Conservation (phyloP, 148 eudicot species). For the Chenopodium berlandieri region DNA sequence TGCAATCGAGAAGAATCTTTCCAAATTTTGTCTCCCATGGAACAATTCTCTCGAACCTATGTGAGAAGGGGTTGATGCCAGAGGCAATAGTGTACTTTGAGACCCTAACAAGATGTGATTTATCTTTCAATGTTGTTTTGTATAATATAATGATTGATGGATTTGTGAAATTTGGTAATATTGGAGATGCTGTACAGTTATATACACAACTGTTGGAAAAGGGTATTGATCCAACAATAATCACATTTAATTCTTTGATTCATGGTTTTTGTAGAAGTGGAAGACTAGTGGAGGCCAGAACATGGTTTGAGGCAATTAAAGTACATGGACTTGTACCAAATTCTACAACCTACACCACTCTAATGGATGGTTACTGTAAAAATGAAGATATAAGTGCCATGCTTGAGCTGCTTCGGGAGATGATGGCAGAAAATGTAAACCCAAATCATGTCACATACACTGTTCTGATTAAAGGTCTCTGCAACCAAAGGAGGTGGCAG, state of each 20-base stretch:
- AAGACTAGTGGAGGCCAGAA: slow-evolving; percentile 48
- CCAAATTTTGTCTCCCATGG: slow-evolving; percentile 47
- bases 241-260: slow-evolving; percentile 79
- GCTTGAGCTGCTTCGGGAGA: slow-evolving; percentile 51
- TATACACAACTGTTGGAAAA: slow-evolving; percentile 46
- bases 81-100: slow-evolving; percentile 67
- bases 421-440: slow-evolving; percentile 44
- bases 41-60: slow-evolving; percentile 52
- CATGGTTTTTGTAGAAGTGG: slow-evolving; percentile 64
- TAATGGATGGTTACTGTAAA: slow-evolving; percentile 65
- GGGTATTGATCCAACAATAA: slow-evolving; percentile 59
- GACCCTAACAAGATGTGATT: slow-evolving; percentile 36
- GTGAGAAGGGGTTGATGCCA: slow-evolving; percentile 43
- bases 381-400: slow-evolving; percentile 38
- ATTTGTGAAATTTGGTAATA: slow-evolving; percentile 60
- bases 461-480: slow-evolving; percentile 63
- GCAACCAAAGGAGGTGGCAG: slow-evolving; percentile 47
- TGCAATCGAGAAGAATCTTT: slow-evolving; percentile 44
- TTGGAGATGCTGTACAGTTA: slow-evolving; percentile 46
- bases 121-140: slow-evolving; percentile 46
- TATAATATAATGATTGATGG: slow-evolving; percentile 77
- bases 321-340: slow-evolving; percentile 53
- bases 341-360: slow-evolving; percentile 67
- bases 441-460: slow-evolving; percentile 77
- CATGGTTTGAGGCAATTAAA: slow-evolving; percentile 46